These are phyloP conservation scores for Adansonia gregorii DNA, from an alignment of 441 rosid species.

Conservation along the genomic window DNA sequence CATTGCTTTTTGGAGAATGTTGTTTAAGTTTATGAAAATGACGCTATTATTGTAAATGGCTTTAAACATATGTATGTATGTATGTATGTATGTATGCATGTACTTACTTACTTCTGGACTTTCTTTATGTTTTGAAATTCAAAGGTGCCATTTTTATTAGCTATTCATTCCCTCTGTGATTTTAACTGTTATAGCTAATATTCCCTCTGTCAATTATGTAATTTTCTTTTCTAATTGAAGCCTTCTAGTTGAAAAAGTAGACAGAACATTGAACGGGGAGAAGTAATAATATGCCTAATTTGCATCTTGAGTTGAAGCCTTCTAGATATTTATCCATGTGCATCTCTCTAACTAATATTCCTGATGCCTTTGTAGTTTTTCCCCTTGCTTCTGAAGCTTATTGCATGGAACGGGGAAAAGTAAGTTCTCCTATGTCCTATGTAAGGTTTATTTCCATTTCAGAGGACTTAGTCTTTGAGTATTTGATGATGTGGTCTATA, in stretches of 20 bases:
- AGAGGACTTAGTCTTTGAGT: background rate
- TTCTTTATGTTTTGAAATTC: slow-evolving; percentile 3
- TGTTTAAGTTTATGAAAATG: background rate
- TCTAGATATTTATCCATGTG: slow-evolving; percentile 18
- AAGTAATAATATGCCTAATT: background rate
- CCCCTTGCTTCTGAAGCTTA: slow-evolving; percentile 90
- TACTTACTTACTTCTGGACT: background rate
- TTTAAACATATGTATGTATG: background rate
- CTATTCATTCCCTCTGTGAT: background rate
- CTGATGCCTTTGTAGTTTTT: slow-evolving; percentile 67
- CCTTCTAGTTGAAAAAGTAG: too few species aligned
- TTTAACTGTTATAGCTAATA: background rate
- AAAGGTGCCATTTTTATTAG: background rate
- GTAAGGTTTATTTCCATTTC: slow-evolving; percentile 15
- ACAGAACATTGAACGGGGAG: too few species aligned
- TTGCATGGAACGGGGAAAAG: slow-evolving; percentile 96
- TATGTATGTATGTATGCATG: background rate
- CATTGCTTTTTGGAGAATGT: background rate
- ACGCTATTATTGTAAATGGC: background rate
- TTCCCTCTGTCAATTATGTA: background rate
- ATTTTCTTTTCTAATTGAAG: background rate
- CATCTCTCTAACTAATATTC: slow-evolving; percentile 32
- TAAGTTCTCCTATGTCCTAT: slow-evolving; percentile 40
- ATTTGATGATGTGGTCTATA: slow-evolving; percentile 8
- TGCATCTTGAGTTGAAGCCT: background rate